Percentiles rank a stretch among this genome's conserved stretches.
phyloP scores from a whole-genome alignment of 148 eudicot species.

The Camellia sinensis region DNA sequence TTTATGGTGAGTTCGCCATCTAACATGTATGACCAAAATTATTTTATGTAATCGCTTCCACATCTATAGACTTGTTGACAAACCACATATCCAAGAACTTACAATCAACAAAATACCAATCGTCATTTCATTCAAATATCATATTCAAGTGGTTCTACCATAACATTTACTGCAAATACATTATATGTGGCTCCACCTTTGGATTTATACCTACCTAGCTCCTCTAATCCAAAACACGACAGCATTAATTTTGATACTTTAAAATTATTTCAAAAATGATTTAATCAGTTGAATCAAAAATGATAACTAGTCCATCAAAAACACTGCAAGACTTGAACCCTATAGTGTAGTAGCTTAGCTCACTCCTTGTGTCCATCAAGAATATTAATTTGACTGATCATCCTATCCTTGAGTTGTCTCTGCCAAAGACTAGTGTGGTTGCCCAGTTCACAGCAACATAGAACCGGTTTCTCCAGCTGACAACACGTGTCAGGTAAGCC shows the following conservation, averaged over 20 bases:
- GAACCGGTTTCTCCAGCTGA: conserved; percentile 89
- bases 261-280: neutral
- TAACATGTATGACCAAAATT: no score
- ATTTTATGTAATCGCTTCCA: no score
- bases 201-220: neutral
- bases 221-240: neutral
- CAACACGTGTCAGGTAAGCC: conserved; percentile 76
- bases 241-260: no score
- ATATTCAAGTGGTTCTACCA: no score
- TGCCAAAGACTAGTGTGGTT: conserved; percentile 77
- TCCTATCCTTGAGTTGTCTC: conserved; percentile 67
- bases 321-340: neutral
- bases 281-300: neutral
- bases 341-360: no score
- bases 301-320: neutral
- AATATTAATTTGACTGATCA: conserved; percentile 5
- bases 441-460: conserved; percentile 90
- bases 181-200: neutral
- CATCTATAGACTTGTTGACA: no score
- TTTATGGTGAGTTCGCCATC: no score
- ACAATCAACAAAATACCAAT: no score
- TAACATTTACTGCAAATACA: neutral
- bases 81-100: no score
- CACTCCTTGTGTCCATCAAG: neutral
- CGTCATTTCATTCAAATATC: neutral